Base-by-base conservation (phyloP, 306 rosid species). In the Astragalus membranaceus region DNA sequence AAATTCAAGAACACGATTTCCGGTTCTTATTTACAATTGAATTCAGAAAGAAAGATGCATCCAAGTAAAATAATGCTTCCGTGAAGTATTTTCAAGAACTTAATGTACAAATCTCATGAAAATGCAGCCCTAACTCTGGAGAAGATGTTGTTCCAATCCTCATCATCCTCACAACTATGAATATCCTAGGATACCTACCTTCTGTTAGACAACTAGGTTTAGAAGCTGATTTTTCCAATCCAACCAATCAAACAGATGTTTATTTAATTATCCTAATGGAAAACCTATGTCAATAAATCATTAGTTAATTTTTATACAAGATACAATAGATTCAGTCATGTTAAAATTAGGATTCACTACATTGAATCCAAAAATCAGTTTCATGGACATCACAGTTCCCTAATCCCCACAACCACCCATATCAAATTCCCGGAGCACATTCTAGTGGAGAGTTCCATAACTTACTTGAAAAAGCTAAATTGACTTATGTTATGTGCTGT, bases 351-450 rank as follows among this genome's bases (percentile, higher is more conserved):
- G 42, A 10, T 46, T 70, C 53, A 23, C 23, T 32, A 72, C 7
- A 47, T 53, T 67, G 50, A 4, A 39, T 10, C 68, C 29, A 37
- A 53, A 67, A 46, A 17, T 49, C n/a, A 43, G 39, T 36, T 49
- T 66, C 71, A 59, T 20, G 60, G 35, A 52, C 57, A 62, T 58
- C 20, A n/a, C 49, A 66, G 23, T 49, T 69, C 60, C 68, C 36
- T 11, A 66, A 16, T 62, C 71, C 50, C 11, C 12, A 53, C 23
- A 64, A 63, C 39, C 52, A 64, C 53, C 39, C 52, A 15, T n/a
- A 10, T 6, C 29, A 72, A 67, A 50, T 48, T 53, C 35, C 60
- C 29, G 23, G 10, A 5, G 8, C 23, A 53, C 44, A 52, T 47
- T 51, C 46, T 13, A 20, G 43, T 39, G 43, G 43, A 2, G 10